A percentile compares a stretch with the other conserved stretches of the same genome.
Conservation (phyloP, 129 eudicot genomes). For the Flaveria trinervia region DNA sequence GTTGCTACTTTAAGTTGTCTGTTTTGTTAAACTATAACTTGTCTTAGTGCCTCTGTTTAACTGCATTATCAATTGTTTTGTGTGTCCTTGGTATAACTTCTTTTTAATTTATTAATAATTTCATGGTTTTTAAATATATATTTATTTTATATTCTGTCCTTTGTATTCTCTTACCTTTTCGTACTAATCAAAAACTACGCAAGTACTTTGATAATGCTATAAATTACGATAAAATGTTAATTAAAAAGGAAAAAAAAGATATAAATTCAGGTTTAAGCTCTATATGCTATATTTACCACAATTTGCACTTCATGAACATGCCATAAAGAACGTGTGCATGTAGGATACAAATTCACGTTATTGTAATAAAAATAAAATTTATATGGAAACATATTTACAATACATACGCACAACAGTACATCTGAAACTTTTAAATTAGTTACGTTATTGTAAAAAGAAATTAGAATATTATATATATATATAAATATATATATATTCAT, state of each 20-base stretch:
- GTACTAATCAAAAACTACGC: slow-evolving; percentile 12
- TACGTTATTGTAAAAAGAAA: no score
- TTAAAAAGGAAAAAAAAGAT: neutral
- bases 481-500: no score
- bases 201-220: neutral
- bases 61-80: slow-evolving; percentile 16
- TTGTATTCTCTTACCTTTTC: slow-evolving; percentile 33
- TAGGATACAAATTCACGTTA: no score
- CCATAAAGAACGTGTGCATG: no score
- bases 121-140: neutral
- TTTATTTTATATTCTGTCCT: neutral
- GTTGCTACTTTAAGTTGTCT: slow-evolving; percentile 38
- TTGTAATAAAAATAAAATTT: no score
- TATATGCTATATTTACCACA: no score
- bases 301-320: no score
- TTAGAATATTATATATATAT: no score
- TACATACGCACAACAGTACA: no score
- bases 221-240: neutral
- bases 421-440: no score
- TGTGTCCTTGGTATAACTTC: neutral
- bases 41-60: slow-evolving; percentile 36
- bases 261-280: neutral
- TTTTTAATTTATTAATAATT: neutral
- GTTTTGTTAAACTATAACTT: slow-evolving; percentile 39
- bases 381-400: no score